phyloP scores from a whole-genome alignment of 1,139 yeast species.

The Suhomyces kunorum region DNA sequence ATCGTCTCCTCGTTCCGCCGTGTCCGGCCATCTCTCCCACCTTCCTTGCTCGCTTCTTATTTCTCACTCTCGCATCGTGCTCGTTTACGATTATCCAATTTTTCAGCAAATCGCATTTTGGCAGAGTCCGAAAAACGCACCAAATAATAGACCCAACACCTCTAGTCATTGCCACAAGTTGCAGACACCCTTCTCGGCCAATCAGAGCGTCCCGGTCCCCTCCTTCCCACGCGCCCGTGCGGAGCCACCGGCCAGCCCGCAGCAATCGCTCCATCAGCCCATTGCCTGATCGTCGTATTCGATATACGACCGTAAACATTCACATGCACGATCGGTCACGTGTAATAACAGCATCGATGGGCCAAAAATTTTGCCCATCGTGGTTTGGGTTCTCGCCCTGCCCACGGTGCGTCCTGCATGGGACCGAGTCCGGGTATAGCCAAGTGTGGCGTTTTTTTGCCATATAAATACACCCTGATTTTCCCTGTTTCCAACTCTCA shows the following conservation, averaged over 20 bases:
- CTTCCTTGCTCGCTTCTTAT: no score
- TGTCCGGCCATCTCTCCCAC: no score
- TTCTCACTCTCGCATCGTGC: no score
- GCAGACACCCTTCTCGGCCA: no score
- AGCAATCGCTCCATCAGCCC: neutral
- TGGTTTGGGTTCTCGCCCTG: neutral
- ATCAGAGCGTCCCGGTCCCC: neutral
- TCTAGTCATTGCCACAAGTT: no score
- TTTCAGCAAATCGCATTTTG: no score
- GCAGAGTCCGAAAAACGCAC: no score
- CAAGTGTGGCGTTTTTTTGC: slow-evolving; percentile 10
- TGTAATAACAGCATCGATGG: slow-evolving; percentile 12
- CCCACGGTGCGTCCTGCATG: slow-evolving; percentile 12
- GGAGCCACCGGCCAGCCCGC: neutral
- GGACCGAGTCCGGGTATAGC: slow-evolving; percentile 5
- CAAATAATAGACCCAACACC: no score
- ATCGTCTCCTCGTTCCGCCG: no score
- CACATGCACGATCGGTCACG: slow-evolving; percentile 12
- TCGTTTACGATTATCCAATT: no score
- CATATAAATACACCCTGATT: slow-evolving; percentile 13
- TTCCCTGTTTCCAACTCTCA: slow-evolving; percentile 1
- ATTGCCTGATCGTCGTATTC: slow-evolving; percentile 1
- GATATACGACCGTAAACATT: slow-evolving; percentile 1
- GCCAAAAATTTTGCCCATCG: slow-evolving; percentile 2
- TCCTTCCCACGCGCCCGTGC: neutral